Evolutionary conservation across 495 filamentous ascomycete species (phyloP), one percentile per base, ranked within the genome.

Genomic region (Xylaria intraflava): DNA sequence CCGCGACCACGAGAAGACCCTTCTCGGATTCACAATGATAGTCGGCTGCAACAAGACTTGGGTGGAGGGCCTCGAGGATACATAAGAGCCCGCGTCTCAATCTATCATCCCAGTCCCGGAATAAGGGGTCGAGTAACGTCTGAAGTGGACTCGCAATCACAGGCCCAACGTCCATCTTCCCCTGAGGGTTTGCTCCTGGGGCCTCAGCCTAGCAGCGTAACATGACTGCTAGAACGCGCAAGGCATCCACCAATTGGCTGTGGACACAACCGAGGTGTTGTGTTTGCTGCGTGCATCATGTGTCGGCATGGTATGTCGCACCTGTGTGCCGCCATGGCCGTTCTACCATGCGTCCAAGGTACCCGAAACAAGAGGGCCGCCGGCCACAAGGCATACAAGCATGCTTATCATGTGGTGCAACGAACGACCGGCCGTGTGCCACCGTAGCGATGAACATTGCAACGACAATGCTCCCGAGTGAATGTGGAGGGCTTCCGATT

Each of bases 211-310:
- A 23, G 38, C 39, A 35, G 52, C 44, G 52, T 51, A 53, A 62
- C 39, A 54, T 53, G 53, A 57, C 14, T 40, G 33, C 42, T 53
- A 39, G 46, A 58, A 51, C 43, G 41, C 16, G 51, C 40, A 44
- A 56, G n/a, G 54, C 40, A 29, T 41, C 51, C 46, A 57, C 49
- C 61, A 61, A 66, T 64, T 66, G 64, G 54, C 51, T 46, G 41
- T 52, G 58, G 56, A 58, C 49, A 61, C 64, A 66, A 54, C 64
- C 64, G 64, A 66, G 58, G 43, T 50, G 36, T 61, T 53, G 56
- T 62, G 55, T 62, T 64, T 45, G 58, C 58, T 36, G 12, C 12
- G 31, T 51, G 53, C 53, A 45, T 49, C 35, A 53, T 61, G 53
- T 47, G 56, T 63, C 55, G 58, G 51, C 51, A 61, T 62, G 51